Evolutionary conservation across 2,329 filamentous ascomycete species (phyloP).

Genomic region (Cladosporium velox): DNA sequence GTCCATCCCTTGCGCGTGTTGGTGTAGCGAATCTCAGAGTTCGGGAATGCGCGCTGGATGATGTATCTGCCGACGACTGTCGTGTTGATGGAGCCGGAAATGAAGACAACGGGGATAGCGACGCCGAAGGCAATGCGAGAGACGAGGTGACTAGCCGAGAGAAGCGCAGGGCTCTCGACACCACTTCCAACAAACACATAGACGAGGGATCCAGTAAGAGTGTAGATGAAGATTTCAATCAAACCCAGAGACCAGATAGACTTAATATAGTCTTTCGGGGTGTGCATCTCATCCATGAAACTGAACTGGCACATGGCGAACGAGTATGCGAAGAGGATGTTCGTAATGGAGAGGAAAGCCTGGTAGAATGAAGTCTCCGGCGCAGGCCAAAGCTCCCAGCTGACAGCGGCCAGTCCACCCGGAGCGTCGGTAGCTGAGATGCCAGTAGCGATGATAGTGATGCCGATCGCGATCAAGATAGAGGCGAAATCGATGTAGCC

Average conservation of each 20-base stretch:
- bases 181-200: constrained; percentile 65
- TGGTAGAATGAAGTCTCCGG: constrained; percentile 48
- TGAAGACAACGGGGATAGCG: constrained; percentile 71
- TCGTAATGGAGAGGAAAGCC: constrained; percentile 67
- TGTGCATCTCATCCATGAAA: constrained; percentile 67
- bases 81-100: constrained; percentile 73
- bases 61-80: constrained; percentile 56
- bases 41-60: constrained; percentile 64
- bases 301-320: constrained; percentile 64
- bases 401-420: constrained; percentile 36
- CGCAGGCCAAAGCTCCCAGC: constrained; percentile 40
- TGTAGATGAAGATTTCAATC: constrained; percentile 66
- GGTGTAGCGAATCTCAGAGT: constrained; percentile 52
- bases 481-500: constrained; percentile 42
- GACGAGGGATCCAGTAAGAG: constrained; percentile 66
- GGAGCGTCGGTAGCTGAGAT: constrained; percentile 32
- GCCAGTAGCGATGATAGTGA: constrained; percentile 41
- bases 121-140: constrained; percentile 69
- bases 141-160: constrained; percentile 59
- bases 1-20: constrained; percentile 48
- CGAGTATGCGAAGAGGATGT: constrained; percentile 69
- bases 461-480: constrained; percentile 38
- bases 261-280: constrained; percentile 64
- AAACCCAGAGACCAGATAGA: constrained; percentile 60
- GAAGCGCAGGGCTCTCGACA: constrained; percentile 67